Conservation (phyloP, 768 basidiomycete species). For the Termitomyces bulborhizus region DNA sequence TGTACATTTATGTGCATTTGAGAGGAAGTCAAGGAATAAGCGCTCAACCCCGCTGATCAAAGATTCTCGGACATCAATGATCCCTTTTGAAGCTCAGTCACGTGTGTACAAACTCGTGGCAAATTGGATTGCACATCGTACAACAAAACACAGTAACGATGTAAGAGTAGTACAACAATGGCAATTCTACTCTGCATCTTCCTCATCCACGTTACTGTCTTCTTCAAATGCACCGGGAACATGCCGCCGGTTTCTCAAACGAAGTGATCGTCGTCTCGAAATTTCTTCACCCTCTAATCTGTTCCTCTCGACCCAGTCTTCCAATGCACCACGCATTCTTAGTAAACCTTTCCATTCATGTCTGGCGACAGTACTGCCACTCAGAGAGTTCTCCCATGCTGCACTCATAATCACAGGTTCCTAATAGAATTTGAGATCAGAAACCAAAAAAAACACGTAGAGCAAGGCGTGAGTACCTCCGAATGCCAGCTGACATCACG, state of each 20-base stretch:
- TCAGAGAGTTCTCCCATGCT: conserved; percentile 69
- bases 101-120: not conserved
- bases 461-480: conserved; percentile 37
- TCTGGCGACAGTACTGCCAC: conserved; percentile 75
- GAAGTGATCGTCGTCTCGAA: conserved; percentile 20
- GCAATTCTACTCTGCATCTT: conserved; percentile 2
- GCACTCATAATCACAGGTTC: conserved; percentile 91
- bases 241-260: conserved; percentile 10
- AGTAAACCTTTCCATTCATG: conserved; percentile 96
- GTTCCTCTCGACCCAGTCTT: conserved; percentile 68
- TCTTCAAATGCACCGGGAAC: conserved; percentile 19
- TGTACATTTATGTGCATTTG: conserved; percentile 10
- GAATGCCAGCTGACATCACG: conserved; percentile 97
- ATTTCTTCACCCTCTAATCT: conserved; percentile 17
- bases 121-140: not conserved
- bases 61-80: not conserved
- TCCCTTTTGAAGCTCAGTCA: not conserved
- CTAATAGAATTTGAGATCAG: conserved; percentile 23
- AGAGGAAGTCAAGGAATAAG: not conserved
- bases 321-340: conserved; percentile 59
- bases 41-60: not conserved
- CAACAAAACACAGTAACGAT: not conserved
- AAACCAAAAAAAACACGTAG: not conserved
- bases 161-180: not conserved
- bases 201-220: conserved; percentile 10